These are phyloP conservation scores for Saprolegnia parasitica DNA, from an alignment of 352 stramenopile genomes.

Conservation along the genomic window DNA sequence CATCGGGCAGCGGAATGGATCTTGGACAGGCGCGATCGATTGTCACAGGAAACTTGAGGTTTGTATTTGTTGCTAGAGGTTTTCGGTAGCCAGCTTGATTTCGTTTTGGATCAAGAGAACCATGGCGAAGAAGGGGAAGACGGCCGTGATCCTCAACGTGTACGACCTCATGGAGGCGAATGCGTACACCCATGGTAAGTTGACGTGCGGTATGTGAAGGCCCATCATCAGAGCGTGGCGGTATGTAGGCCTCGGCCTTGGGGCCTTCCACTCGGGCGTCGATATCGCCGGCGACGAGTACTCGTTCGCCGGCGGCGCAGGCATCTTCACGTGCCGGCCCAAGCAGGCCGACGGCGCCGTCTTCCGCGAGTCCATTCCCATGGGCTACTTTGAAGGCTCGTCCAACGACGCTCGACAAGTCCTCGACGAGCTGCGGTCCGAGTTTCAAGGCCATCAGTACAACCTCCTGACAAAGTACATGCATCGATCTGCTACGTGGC, in stretches of 20 bases:
- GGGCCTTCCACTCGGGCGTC: constrained; percentile 89
- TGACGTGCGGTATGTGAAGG: background rate
- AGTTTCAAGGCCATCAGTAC: constrained; percentile 87
- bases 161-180: constrained; percentile 92
- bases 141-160: constrained; percentile 84
- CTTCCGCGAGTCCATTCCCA: constrained; percentile 85
- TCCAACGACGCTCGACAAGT: constrained; percentile 70
- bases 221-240: constrained; percentile 13
- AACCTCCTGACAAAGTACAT: constrained; percentile 84
- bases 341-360: constrained; percentile 68
- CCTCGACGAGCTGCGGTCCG: constrained; percentile 74
- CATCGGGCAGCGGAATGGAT: background rate
- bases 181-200: constrained; percentile 70
- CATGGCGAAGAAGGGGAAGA: constrained; percentile 34
- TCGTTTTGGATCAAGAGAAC: background rate
- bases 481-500: constrained; percentile 20
- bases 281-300: constrained; percentile 91
- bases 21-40: constrained; percentile 3
- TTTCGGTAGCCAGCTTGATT: constrained; percentile 1
- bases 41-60: background rate
- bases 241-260: constrained; percentile 54
- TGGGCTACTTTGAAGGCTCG: constrained; percentile 87
- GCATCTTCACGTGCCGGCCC: constrained; percentile 81
- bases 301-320: constrained; percentile 87
- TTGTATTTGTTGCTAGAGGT: background rate